Evolutionary conservation across 257 asterid species (phyloP), one percentile per base, ranked within the genome.

Genomic region (Solanum habrochaites): DNA sequence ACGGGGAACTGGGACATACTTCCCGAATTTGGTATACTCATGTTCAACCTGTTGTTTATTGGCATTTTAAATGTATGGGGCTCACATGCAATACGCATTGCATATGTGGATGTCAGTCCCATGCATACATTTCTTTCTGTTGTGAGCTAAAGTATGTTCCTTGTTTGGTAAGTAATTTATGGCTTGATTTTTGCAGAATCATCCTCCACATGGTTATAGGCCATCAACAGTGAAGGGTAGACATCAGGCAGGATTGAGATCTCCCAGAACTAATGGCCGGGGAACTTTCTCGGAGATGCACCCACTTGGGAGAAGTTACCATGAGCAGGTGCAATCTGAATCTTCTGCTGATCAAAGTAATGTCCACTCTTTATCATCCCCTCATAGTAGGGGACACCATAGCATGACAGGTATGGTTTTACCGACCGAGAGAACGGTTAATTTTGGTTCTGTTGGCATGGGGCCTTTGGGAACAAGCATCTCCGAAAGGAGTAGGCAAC

Each of bases 1-100:
- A 29, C 93, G 98, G 83, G 99, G 98, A 78, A 95, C 96, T 0
- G 96, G 98, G 85, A 93, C 97, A 42, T 94, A 94, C 91, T 93
- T 95, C 74, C 98, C 99, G 23, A 93, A 89, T 85, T 88, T 78
- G 96, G 99, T 96, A 94, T 85, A 86, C 85, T 75, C 47, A 13
- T 83, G 42, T 82, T 52, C 7, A 67, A n/a, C 20, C 86, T 74
- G 75, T 67, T 78, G 66, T 45, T 85, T 84, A 47, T 87, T 32
- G 45, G 43, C 71, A 43, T 72, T 25, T 81, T 8, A 67, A 56
- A 39, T 69, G 18, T 82, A 32, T 70, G 72, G 81, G 77, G 70
- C 71, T 71, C 35, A 86, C 14, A 86, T 83, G 39, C 60, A 64
- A 83, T 86, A 42, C 62, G 84, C 70, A 35, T 85, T 11, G 85